Evolutionary conservation across 805 yeast species (phyloP).

Genomic region (Hanseniaspora guilliermondii): DNA sequence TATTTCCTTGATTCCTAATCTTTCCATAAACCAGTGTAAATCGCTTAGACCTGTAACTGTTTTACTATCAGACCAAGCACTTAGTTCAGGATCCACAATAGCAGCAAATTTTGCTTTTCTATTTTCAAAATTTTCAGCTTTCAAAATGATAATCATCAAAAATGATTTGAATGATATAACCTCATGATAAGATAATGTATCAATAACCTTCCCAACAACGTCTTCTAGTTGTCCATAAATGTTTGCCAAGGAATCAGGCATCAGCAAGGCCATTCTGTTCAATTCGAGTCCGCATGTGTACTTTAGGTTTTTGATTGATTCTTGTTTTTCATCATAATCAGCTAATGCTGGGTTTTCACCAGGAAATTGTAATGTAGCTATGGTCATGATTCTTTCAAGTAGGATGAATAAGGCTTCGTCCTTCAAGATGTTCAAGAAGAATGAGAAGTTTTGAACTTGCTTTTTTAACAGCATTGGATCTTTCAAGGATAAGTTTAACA

Average conservation of each 20-base stretch:
- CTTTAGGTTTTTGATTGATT: constrained; percentile 71
- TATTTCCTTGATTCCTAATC: constrained; percentile 86
- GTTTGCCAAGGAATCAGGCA: constrained; percentile 79
- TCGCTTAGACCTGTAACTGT: constrained; percentile 83
- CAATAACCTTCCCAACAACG: constrained; percentile 61
- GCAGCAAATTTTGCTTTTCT: constrained; percentile 68
- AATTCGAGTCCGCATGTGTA: constrained; percentile 90
- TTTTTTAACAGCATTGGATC: constrained; percentile 75
- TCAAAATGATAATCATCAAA: constrained; percentile 76
- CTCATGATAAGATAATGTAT: constrained; percentile 77
- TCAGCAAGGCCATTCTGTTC: constrained; percentile 82
- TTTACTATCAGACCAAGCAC: constrained; percentile 84
- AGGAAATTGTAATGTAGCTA: constrained; percentile 75
- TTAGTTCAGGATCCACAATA: constrained; percentile 85
- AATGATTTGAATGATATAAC: constrained; percentile 89
- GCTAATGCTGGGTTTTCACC: constrained; percentile 32
- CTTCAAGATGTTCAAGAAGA: constrained; percentile 80
- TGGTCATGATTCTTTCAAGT: constrained; percentile 69
- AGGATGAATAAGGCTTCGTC: constrained; percentile 74
- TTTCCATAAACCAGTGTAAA: constrained; percentile 95
- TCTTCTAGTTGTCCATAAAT: constrained; percentile 72
- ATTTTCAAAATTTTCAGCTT: constrained; percentile 53
- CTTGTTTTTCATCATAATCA: constrained; percentile 61
- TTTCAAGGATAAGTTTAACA: constrained; percentile 60
- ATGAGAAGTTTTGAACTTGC: constrained; percentile 83